phyloP scores from a whole-genome alignment of 1,284 basidiomycete species.

The Mycena sp. region DNA sequence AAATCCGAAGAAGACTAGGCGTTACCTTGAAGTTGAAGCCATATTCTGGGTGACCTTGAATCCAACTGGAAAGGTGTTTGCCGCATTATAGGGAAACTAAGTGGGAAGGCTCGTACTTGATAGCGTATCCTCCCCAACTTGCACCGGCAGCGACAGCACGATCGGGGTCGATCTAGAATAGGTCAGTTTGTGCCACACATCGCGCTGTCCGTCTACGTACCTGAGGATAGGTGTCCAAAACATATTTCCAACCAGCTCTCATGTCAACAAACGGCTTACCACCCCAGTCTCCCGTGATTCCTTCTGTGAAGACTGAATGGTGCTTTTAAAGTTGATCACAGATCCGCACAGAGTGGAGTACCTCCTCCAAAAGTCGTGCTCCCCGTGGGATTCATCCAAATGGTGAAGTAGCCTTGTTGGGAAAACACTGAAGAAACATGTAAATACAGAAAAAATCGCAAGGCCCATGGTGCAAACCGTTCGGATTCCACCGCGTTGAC shows the following conservation, averaged over 20 bases:
- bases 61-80: constrained; percentile 72
- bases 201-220: constrained; percentile 46
- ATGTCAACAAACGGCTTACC: constrained; percentile 89
- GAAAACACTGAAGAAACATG: constrained; percentile 64
- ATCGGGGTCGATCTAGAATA: constrained; percentile 75
- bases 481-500: constrained; percentile 85
- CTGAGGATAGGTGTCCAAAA: constrained; percentile 77
- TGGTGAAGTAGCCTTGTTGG: constrained; percentile 85
- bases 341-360: constrained; percentile 38
- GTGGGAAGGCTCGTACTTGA: constrained; percentile 65
- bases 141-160: constrained; percentile 85
- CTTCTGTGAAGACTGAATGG: constrained; percentile 80
- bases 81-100: constrained; percentile 6
- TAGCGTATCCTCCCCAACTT: constrained; percentile 85
- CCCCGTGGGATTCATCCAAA: constrained; percentile 90
- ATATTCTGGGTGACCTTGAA: constrained; percentile 90
- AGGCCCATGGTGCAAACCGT: constrained; percentile 56
- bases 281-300: constrained; percentile 83
- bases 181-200: background rate
- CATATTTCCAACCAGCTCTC: constrained; percentile 78
- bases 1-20: constrained; percentile 1
- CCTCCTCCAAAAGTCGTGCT: constrained; percentile 90
- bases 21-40: constrained; percentile 83
- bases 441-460: background rate
- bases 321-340: background rate